Evolutionary conservation across 1,284 basidiomycete species (phyloP).

Genomic region (Fistulina hepatica): DNA sequence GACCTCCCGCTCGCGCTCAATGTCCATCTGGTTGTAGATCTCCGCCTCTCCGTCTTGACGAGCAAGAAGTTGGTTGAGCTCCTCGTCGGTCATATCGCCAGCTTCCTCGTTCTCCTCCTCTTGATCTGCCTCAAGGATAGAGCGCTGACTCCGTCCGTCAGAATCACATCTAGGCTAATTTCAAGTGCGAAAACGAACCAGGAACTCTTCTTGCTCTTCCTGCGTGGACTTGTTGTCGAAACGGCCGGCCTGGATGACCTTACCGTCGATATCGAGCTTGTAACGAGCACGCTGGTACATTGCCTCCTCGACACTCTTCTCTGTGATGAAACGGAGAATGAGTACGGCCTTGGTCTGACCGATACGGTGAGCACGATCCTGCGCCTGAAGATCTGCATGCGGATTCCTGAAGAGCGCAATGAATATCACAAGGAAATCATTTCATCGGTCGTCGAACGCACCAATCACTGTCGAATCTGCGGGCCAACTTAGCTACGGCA

Average conservation of each 20-base stretch:
- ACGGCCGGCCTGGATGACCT: slow-evolving; percentile 97
- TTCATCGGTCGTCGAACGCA: slow-evolving; percentile 22
- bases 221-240: slow-evolving; percentile 99
- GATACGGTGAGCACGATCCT: slow-evolving; percentile 99
- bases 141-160: slow-evolving; percentile 40
- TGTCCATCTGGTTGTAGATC: slow-evolving; percentile 81
- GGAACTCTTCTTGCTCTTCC: slow-evolving; percentile 92
- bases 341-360: slow-evolving; percentile 98
- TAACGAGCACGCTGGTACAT: slow-evolving; percentile 91
- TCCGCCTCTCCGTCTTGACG: slow-evolving; percentile 74
- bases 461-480: slow-evolving; percentile 85
- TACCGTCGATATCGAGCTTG: slow-evolving; percentile 99
- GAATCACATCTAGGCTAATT: slow-evolving; percentile 9
- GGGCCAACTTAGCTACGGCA: slow-evolving; percentile 3
- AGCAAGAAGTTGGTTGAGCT: slow-evolving; percentile 90
- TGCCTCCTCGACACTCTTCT: slow-evolving; percentile 96
- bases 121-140: slow-evolving; percentile 80
- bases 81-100: slow-evolving; percentile 95
- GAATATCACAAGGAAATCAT: slow-evolving; percentile 1
- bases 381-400: slow-evolving; percentile 96
- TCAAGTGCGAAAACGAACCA: slow-evolving; percentile 42
- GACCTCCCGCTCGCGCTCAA: slow-evolving; percentile 67
- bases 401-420: slow-evolving; percentile 58
- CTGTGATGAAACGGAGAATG: slow-evolving; percentile 94
- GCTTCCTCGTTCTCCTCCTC: slow-evolving; percentile 90